A percentile compares a stretch with the other conserved stretches of the same genome.
phyloP scores from a whole-genome alignment of 805 yeast genomes.

The Cyberlindnera suaveolens region DNA sequence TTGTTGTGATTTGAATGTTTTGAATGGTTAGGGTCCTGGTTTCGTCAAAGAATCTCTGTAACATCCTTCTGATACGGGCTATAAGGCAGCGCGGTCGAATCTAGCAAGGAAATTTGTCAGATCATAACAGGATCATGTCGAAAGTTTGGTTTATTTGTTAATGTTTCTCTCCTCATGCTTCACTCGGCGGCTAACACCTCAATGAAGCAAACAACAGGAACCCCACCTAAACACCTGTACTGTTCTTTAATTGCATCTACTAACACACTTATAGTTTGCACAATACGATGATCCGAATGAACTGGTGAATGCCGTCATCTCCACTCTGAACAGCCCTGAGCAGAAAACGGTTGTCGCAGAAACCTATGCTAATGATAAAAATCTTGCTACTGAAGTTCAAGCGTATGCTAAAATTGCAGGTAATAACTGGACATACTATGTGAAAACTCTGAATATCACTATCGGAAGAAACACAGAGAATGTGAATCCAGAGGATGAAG shows the following conservation, averaged over 20 bases:
- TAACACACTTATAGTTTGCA: constrained; percentile 21
- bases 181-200: too few relatives aligned
- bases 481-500: constrained; percentile 12
- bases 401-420: constrained; percentile 98
- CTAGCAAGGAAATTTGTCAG: too few relatives aligned
- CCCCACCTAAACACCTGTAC: too few relatives aligned
- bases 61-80: too few relatives aligned
- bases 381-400: constrained; percentile 67
- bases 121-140: too few relatives aligned
- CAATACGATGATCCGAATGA: constrained; percentile 55
- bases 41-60: too few relatives aligned
- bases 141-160: too few relatives aligned
- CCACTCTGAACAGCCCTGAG: constrained; percentile 63
- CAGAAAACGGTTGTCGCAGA: constrained; percentile 71
- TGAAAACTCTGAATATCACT: constrained; percentile 63
- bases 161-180: too few relatives aligned
- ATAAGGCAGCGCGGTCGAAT: too few relatives aligned
- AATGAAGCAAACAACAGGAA: too few relatives aligned
- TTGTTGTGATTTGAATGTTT: neutral
- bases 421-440: constrained; percentile 88
- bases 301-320: constrained; percentile 67
- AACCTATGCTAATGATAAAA: constrained; percentile 68
- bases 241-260: constrained; percentile 1
- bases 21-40: too few relatives aligned
- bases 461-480: constrained; percentile 79